Conservation (phyloP, 2,329 filamentous ascomycete genomes). For the Pseudogymnoascus sp. region DNA sequence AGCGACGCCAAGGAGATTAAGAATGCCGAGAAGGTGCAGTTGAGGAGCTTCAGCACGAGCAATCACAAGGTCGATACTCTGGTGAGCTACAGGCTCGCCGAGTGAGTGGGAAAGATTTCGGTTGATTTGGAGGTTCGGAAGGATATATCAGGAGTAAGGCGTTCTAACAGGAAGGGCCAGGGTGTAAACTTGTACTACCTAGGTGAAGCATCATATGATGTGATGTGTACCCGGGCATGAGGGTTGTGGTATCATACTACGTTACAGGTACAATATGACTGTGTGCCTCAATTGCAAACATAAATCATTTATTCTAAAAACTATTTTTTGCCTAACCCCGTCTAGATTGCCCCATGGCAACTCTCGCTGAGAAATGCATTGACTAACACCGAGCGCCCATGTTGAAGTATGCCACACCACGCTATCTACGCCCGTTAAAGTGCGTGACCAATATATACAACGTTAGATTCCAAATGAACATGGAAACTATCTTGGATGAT, state of each 20-base stretch:
- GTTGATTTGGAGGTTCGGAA: neutral
- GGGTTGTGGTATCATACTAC: neutral
- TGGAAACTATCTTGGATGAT: constrained; percentile 5
- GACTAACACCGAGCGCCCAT: constrained; percentile 6
- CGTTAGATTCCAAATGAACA: neutral
- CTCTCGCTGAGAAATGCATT: constrained; percentile 6
- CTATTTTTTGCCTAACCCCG: neutral
- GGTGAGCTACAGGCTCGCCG: constrained; percentile 74
- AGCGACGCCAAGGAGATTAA: constrained; percentile 94
- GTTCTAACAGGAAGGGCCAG: neutral
- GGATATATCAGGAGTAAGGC: constrained; percentile 5
- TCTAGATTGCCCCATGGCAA: constrained; percentile 1
- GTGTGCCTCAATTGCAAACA: neutral
- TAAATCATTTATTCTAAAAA: constrained; percentile 3
- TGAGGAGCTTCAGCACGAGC: constrained; percentile 92
- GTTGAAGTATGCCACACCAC: constrained; percentile 10
- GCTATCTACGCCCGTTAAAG: constrained; percentile 9
- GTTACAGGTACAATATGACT: no score
- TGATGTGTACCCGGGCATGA: neutral
- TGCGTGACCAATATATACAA: constrained; percentile 7
- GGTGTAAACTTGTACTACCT: neutral
- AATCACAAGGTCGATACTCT: constrained; percentile 92
- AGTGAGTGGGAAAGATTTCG: constrained; percentile 28
- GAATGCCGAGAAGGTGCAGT: constrained; percentile 88
- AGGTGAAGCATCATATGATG: neutral